phyloP scores from a whole-genome alignment of 1,139 yeast species.

The Yamadazyma sp. region DNA sequence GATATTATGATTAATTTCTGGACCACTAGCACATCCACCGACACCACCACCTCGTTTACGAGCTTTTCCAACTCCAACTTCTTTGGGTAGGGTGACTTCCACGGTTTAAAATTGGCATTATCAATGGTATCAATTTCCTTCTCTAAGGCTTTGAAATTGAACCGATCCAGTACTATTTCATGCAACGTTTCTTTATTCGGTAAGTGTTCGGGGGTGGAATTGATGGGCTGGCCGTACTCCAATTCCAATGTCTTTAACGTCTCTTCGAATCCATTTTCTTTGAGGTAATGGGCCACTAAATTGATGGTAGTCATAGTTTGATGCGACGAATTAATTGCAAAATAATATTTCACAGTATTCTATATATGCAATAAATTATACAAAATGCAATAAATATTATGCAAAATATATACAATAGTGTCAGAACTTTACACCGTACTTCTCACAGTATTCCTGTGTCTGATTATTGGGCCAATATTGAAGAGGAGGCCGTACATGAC shows the following conservation, averaged over 20 bases:
- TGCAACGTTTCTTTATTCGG: conserved; percentile 45
- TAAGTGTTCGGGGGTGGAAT: conserved; percentile 14
- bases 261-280: conserved; percentile 40
- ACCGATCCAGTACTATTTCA: conserved; percentile 53
- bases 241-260: conserved; percentile 50
- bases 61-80: conserved; percentile 26
- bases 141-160: conserved; percentile 26
- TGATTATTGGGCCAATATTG: conserved; percentile 40
- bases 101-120: conserved; percentile 17
- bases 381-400: too few relatives aligned
- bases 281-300: conserved; percentile 57
- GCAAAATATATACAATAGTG: too few relatives aligned
- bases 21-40: conserved; percentile 11
- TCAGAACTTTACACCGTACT: conserved; percentile 10
- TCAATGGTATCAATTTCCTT: conserved; percentile 16
- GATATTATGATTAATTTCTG: conserved; percentile 19
- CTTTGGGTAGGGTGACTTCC: conserved; percentile 38
- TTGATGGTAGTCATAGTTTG: conserved; percentile 21
- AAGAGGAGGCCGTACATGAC: conserved; percentile 17
- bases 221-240: conserved; percentile 43
- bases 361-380: too few relatives aligned
- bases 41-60: conserved; percentile 15
- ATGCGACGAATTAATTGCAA: too few relatives aligned
- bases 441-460: conserved; percentile 30
- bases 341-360: too few relatives aligned